phyloP scores from a whole-genome alignment of 2,329 filamentous ascomycete genomes.

The Talaromyces pinophilus region DNA sequence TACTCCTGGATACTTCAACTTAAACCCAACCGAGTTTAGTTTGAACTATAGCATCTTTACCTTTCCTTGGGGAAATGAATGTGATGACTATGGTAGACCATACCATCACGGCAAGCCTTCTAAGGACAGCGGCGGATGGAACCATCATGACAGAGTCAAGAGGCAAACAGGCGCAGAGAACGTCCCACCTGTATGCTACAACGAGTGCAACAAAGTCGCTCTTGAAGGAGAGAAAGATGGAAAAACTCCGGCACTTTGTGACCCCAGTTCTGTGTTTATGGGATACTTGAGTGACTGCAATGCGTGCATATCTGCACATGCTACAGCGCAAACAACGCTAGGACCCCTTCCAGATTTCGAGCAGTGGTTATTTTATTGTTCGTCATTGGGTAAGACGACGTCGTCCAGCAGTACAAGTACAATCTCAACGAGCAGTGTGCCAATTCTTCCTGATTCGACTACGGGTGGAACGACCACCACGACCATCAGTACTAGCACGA shows the following conservation, averaged over 20 bases:
- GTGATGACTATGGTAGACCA: no score
- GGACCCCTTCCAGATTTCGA: constrained; percentile 23
- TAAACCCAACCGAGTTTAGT: constrained; percentile 64
- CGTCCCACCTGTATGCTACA: constrained; percentile 55
- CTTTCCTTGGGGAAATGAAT: constrained; percentile 28
- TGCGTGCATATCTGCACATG: constrained; percentile 20
- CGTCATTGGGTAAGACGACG: background rate
- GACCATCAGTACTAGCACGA: background rate
- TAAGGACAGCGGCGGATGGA: background rate
- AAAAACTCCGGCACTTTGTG: constrained; percentile 39
- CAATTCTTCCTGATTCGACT: constrained; percentile 10
- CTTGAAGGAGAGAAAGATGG: constrained; percentile 53
- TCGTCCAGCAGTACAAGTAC: background rate
- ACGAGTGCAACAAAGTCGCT: constrained; percentile 54
- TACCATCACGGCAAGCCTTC: background rate
- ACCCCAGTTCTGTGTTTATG: constrained; percentile 23
- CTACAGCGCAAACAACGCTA: background rate
- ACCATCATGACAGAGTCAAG: background rate
- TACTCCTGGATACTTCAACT: constrained; percentile 62
- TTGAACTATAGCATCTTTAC: constrained; percentile 62
- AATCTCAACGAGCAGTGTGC: constrained; percentile 12
- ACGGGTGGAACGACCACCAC: background rate
- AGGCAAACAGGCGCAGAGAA: constrained; percentile 13
- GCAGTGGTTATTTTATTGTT: constrained; percentile 25
- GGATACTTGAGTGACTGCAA: constrained; percentile 10